These are phyloP conservation scores for Melaleuca alternifolia DNA, from an alignment of 345 rosid genomes.

Conservation along the genomic window DNA sequence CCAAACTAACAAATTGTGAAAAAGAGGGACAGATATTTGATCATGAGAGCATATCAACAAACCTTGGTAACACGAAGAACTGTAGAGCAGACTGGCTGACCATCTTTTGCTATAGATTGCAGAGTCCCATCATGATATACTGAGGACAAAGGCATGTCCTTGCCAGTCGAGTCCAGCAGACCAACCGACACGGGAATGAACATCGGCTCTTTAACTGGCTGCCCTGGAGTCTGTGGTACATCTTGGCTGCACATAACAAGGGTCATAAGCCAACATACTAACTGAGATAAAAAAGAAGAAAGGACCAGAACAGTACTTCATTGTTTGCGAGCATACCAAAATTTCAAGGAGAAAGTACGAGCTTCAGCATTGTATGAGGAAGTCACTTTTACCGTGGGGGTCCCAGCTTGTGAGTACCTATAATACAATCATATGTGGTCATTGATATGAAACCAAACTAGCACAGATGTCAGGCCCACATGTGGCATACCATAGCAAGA, in stretches of 20 bases:
- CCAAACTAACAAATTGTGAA: not conserved
- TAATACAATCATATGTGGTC: not conserved
- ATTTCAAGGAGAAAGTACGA: conserved; percentile 70
- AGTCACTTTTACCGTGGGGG: conserved; percentile 75
- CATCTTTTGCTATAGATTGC: conserved; percentile 35
- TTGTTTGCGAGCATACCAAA: conserved; percentile 40
- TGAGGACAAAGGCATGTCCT: conserved; percentile 66
- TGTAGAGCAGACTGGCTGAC: conserved; percentile 38
- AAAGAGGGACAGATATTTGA: not conserved
- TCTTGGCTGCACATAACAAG: conserved; percentile 47
- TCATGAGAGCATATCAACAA: not conserved
- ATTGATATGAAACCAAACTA: not conserved
- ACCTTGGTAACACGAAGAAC: conserved; percentile 88
- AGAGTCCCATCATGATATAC: conserved; percentile 52
- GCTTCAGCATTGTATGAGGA: conserved; percentile 71
- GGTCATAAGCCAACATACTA: not conserved
- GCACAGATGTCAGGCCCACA: not conserved
- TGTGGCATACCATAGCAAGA: conserved; percentile 60
- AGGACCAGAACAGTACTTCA: not conserved
- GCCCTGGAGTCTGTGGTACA: conserved; percentile 84
- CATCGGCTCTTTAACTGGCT: conserved; percentile 79
- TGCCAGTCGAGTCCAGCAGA: conserved; percentile 69
- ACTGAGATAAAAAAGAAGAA: not conserved
- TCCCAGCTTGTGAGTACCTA: conserved; percentile 99
- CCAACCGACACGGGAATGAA: conserved; percentile 82